Evolutionary conservation across 257 asterid species (phyloP), one percentile per base, ranked within the genome.

Genomic region (Solanum paucissectum): DNA sequence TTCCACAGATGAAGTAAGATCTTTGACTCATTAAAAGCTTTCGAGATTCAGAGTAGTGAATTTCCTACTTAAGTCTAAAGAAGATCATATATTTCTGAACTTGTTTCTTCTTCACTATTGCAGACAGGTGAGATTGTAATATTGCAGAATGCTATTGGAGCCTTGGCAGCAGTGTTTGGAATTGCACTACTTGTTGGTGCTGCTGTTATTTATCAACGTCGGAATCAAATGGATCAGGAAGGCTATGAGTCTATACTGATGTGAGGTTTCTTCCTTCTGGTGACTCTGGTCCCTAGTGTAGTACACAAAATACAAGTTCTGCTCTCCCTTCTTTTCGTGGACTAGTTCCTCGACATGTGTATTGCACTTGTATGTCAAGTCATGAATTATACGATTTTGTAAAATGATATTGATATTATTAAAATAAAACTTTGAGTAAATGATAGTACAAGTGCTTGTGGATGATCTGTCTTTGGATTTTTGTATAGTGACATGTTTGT

Each of bases 1-100:
- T 62, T 89, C 91, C 71, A 72, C 89, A 6, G 83, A 88, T 49
- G 69, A 83, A 18, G 98, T 95, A 92, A 88, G 92, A 84, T 72
- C 77, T 9, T 36, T 14, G n/a, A 44, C 64, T 16, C 38, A 44
- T 44, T 14, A 27, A 42, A 79, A 79, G n/a, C 1, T 79, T 77
- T 77, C 62, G 29, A 16, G 25, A 32, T 77, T 33, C 49, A 77
- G 62, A 1, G 37, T 77, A 42, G 62, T 77, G 64, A 14, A 44
- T 79, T 79, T 25, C 64, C 85, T 79, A 44, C 25, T 25, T 42
- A 16, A 14, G 38, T 27, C 5, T 79, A 79, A 14, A 44, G 66
- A 44, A 4, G 38, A 79, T 79, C 12, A 7, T 79, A 13, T 46
- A 5, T 81, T 44, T 1, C 42, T 81, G 4, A 46, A 46, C 85